These are phyloP conservation scores for Naganishia kalamii DNA, from an alignment of 768 basidiomycete species.

Conservation along the genomic window DNA sequence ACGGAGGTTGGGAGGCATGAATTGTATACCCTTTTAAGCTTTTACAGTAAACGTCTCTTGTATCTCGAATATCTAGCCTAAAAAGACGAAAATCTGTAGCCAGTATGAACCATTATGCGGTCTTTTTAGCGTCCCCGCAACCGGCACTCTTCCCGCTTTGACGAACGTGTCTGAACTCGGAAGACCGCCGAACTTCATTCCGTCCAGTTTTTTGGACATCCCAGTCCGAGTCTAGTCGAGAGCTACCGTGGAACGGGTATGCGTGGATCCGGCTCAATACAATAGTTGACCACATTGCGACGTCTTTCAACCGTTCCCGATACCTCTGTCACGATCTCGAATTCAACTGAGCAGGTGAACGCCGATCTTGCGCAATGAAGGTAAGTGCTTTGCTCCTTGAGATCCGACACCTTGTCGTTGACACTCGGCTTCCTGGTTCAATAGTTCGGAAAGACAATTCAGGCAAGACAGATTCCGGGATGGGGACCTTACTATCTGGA, in stretches of 20 bases:
- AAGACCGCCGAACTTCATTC: not conserved
- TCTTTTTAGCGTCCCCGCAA: too few species aligned
- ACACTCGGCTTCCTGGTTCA: not conserved
- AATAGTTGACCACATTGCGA: too few species aligned
- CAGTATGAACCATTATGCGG: too few species aligned
- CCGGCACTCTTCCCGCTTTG: not conserved
- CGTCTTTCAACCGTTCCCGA: too few species aligned
- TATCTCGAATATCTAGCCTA: too few species aligned
- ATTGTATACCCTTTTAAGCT: too few species aligned
- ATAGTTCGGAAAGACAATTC: slow-evolving; percentile 97
- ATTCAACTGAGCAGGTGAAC: not conserved
- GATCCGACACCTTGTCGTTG: not conserved
- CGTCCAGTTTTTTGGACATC: too few species aligned
- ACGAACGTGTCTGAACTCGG: slow-evolving; percentile 15
- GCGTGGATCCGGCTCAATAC: too few species aligned
- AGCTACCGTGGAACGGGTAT: too few species aligned
- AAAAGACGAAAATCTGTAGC: not conserved
- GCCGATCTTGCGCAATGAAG: slow-evolving; percentile 10
- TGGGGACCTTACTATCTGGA: slow-evolving; percentile 94
- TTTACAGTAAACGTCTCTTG: too few species aligned
- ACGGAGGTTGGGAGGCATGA: not conserved
- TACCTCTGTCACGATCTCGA: too few species aligned
- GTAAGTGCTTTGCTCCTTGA: not conserved
- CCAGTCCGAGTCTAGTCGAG: too few species aligned
- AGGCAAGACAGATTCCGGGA: slow-evolving; percentile 90